A percentile compares a stretch with the other conserved stretches of the same genome.
phyloP scores from a whole-genome alignment of 2,329 filamentous ascomycete genomes.

The Trichoderma simmonsii region DNA sequence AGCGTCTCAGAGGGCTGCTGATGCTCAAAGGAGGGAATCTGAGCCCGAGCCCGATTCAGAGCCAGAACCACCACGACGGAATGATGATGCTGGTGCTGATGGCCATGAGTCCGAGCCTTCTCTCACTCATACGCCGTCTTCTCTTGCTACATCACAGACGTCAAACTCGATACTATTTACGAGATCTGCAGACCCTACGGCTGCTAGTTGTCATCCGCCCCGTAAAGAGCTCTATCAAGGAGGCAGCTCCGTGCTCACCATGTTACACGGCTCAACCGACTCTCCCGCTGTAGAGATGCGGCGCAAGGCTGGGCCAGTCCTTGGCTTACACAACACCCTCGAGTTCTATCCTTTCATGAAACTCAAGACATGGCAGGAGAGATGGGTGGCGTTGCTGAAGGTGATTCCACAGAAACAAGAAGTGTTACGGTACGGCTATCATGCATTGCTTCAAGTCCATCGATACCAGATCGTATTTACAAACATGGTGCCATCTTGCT shows the following conservation, averaged over 20 bases:
- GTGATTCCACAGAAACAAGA: slow-evolving; percentile 7
- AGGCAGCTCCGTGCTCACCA: slow-evolving; percentile 4
- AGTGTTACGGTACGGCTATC: neutral
- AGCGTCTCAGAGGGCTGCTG: neutral
- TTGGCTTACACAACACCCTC: slow-evolving; percentile 12
- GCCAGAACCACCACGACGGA: neutral
- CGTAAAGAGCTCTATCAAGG: slow-evolving; percentile 5
- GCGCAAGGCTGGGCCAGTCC: slow-evolving; percentile 3
- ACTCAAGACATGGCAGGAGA: slow-evolving; percentile 9
- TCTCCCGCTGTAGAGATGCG: slow-evolving; percentile 9
- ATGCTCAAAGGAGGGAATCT: neutral
- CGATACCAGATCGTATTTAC: neutral
- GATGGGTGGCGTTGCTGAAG: slow-evolving; percentile 1
- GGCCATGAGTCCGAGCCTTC: neutral
- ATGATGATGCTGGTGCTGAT: neutral
- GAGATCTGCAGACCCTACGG: neutral
- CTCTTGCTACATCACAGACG: neutral
- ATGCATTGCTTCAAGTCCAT: neutral
- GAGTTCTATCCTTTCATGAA: slow-evolving; percentile 16
- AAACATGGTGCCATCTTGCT: neutral
- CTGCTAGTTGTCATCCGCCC: neutral
- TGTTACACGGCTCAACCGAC: neutral
- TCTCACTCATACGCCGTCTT: neutral
- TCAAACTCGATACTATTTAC: neutral
- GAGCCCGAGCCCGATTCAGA: neutral